Evolutionary conservation across 1,284 basidiomycete species (phyloP).

Genomic region (Moesziomyces sp.): DNA sequence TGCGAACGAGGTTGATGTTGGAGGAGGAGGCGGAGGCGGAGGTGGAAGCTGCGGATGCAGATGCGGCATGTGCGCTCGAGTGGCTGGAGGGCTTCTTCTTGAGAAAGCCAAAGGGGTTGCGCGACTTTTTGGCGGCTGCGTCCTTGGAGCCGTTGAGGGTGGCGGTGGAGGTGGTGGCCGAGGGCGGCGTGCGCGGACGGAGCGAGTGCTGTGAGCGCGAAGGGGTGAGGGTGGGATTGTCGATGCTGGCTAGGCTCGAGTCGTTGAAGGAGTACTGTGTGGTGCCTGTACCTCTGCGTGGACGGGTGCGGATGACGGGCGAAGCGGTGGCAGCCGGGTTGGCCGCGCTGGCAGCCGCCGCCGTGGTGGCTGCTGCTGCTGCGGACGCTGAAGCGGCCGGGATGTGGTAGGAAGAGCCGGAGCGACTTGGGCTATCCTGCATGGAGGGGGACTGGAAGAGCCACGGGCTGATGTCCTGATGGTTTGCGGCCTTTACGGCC

Average conservation of each 20-base stretch:
- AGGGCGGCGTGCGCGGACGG: conserved; percentile 46
- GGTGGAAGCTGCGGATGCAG: conserved; percentile 6
- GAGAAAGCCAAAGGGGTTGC: conserved; percentile 59
- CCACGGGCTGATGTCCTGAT: conserved; percentile 55
- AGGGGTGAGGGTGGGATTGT: conserved; percentile 10
- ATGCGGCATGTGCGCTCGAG: conserved; percentile 3
- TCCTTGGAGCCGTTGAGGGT: conserved; percentile 40
- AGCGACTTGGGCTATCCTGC: neutral
- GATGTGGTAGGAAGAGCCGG: no score
- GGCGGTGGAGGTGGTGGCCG: conserved; percentile 38
- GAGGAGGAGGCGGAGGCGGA: conserved; percentile 16
- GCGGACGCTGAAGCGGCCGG: neutral
- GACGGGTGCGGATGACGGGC: conserved; percentile 9
- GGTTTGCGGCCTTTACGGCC: conserved; percentile 24
- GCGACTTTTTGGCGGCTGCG: conserved; percentile 36
- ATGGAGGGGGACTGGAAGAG: conserved; percentile 39
- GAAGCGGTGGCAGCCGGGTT: conserved; percentile 4
- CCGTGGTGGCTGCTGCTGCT: neutral
- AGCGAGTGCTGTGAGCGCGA: conserved; percentile 38
- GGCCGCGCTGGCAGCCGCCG: neutral
- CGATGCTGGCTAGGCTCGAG: conserved; percentile 20
- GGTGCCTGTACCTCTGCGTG: conserved; percentile 19
- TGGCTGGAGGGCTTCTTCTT: conserved; percentile 53
- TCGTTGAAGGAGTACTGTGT: conserved; percentile 16
- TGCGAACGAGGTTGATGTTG: conserved; percentile 20